phyloP scores from a whole-genome alignment of 148 eudicot species.

The Rhododendron ovatum region DNA sequence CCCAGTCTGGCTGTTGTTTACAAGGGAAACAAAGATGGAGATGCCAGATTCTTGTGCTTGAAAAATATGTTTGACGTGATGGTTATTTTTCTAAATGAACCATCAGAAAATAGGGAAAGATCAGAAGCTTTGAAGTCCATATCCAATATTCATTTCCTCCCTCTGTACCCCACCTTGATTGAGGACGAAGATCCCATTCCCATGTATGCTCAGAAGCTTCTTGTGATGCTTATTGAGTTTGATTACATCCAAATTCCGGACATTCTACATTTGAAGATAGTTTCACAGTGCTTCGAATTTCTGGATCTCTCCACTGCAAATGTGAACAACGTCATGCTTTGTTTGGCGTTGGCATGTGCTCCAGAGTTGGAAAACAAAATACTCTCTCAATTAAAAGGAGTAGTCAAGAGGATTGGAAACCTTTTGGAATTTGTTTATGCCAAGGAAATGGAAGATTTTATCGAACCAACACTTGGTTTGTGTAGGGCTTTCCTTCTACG shows the following conservation, averaged over 20 bases:
- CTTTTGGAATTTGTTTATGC: slow-evolving; percentile 22
- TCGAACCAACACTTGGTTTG: slow-evolving; percentile 53
- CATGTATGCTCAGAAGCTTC: slow-evolving; percentile 90
- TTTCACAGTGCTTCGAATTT: slow-evolving; percentile 82
- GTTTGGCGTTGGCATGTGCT: no score
- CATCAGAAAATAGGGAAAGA: slow-evolving; percentile 34
- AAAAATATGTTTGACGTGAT: slow-evolving; percentile 84
- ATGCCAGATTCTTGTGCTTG: slow-evolving; percentile 89
- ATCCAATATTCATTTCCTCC: slow-evolving; percentile 62
- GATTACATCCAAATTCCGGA: slow-evolving; percentile 41
- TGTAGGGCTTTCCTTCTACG: background rate
- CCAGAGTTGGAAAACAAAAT: no score
- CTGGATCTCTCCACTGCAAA: slow-evolving; percentile 37
- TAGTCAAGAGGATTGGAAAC: no score
- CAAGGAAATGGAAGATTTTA: slow-evolving; percentile 79
- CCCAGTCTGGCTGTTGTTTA: slow-evolving; percentile 80
- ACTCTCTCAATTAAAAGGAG: background rate
- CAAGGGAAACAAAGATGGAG: slow-evolving; percentile 93
- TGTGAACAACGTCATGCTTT: slow-evolving; percentile 7
- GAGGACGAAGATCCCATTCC: slow-evolving; percentile 98
- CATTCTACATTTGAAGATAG: slow-evolving; percentile 65
- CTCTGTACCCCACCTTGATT: slow-evolving; percentile 76
- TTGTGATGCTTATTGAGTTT: slow-evolving; percentile 81
- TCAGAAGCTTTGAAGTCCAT: slow-evolving; percentile 57
- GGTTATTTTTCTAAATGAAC: slow-evolving; percentile 62